Percentiles rank a stretch among this genome's conserved stretches.
Evolutionary conservation across 495 filamentous ascomycete species (phyloP).

Genomic region (Penicillium argentinense): DNA sequence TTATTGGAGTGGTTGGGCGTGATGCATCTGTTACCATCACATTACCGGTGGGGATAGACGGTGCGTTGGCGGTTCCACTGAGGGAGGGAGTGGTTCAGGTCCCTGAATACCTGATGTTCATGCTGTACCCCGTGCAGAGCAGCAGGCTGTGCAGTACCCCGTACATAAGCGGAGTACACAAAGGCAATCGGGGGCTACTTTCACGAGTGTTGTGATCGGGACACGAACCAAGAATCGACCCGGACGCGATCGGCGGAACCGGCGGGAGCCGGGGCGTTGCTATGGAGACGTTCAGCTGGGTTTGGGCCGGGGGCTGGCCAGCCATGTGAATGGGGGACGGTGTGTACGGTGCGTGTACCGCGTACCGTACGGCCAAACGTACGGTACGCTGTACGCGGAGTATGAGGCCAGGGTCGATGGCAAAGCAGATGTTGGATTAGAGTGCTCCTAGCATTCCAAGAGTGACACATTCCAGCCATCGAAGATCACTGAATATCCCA

Average conservation of each 20-base stretch:
- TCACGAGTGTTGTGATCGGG: background rate
- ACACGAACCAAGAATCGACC: background rate
- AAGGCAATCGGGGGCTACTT: too few relatives aligned
- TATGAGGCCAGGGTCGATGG: too few relatives aligned
- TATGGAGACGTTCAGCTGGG: conserved; percentile 4
- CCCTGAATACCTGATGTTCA: background rate
- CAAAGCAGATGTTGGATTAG: too few relatives aligned
- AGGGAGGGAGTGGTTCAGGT: background rate
- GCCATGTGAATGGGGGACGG: background rate
- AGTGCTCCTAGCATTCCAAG: background rate
- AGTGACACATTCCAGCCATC: conserved; percentile 10
- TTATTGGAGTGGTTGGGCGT: conserved; percentile 6
- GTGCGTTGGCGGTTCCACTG: conserved; percentile 2
- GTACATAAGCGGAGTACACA: too few relatives aligned
- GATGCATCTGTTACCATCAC: background rate
- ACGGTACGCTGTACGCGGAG: background rate
- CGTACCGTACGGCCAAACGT: background rate
- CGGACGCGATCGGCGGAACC: background rate
- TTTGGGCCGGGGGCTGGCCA: too few relatives aligned
- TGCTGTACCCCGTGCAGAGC: background rate
- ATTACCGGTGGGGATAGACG: background rate
- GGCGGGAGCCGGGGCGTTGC: background rate
- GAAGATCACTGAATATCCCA: too few relatives aligned
- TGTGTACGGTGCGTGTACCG: background rate
- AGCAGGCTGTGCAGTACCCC: too few relatives aligned